These are phyloP conservation scores for Tricladium varicosporioides DNA, from an alignment of 2,329 filamentous ascomycete species.

Conservation along the genomic window DNA sequence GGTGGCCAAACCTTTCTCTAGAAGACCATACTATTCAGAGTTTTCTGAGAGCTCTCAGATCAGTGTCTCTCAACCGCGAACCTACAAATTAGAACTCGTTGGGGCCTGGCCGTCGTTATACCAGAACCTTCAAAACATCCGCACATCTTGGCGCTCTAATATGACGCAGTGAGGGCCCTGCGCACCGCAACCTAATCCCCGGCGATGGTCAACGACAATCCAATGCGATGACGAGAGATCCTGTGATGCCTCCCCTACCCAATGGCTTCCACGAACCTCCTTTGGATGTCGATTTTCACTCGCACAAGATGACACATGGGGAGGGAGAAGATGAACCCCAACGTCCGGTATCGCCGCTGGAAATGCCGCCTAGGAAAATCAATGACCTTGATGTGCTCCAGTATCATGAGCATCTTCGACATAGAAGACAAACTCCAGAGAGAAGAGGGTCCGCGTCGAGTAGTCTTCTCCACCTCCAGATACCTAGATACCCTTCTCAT, in stretches of 20 bases:
- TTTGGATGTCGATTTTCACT: not conserved
- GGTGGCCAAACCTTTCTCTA: too few relatives aligned
- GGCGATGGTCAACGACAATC: not conserved
- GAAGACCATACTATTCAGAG: too few relatives aligned
- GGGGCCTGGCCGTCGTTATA: too few relatives aligned
- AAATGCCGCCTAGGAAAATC: constrained; percentile 28
- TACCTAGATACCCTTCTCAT: constrained; percentile 46
- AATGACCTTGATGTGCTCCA: constrained; percentile 29
- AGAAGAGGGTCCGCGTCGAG: constrained; percentile 12
- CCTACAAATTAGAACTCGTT: too few relatives aligned
- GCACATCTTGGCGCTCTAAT: not conserved
- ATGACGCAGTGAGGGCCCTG: not conserved
- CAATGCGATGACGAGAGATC: not conserved
- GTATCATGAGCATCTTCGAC: constrained; percentile 9
- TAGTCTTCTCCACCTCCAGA: constrained; percentile 28
- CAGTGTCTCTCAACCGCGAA: too few relatives aligned
- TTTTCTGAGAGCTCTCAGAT: too few relatives aligned
- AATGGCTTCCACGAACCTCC: not conserved
- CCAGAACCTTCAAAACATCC: not conserved
- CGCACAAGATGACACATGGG: not conserved
- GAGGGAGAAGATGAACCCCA: constrained; percentile 9
- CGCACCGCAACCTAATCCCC: not conserved
- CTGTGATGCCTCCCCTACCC: not conserved
- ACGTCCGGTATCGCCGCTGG: constrained; percentile 24
- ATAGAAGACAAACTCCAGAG: constrained; percentile 19